Evolutionary conservation across 306 rosid species (phyloP).

Genomic region (Ochetophila trinervis): DNA sequence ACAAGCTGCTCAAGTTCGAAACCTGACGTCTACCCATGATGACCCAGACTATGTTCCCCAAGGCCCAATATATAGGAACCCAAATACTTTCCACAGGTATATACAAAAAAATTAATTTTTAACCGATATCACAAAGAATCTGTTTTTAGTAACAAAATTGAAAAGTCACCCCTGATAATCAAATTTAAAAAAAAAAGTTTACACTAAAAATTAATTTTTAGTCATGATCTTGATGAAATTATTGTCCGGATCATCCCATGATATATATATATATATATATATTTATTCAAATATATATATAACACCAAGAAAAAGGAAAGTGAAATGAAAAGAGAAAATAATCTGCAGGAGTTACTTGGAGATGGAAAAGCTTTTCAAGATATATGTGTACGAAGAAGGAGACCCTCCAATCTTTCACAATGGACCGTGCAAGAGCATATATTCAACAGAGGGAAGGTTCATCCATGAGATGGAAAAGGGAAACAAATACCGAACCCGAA

Average conservation of each 20-base stretch:
- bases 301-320: no score
- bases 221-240: no score
- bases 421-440: conserved; percentile 50
- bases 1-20: conserved; percentile 35
- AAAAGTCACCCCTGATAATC: no score
- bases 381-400: conserved; percentile 42
- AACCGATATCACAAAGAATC: no score
- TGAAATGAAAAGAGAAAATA: not conserved
- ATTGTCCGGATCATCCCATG: no score
- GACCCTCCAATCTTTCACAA: conserved; percentile 43
- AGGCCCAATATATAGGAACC: conserved; percentile 41
- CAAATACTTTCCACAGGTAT: conserved; percentile 50
- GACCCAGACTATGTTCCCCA: conserved; percentile 41
- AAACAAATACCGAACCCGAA: conserved; percentile 24
- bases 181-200: no score
- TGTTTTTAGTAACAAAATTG: no score
- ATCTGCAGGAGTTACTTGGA: conserved; percentile 37
- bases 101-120: no score
- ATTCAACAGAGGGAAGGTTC: conserved; percentile 45
- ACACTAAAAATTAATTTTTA: no score
- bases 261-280: not conserved
- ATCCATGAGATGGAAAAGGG: conserved; percentile 43
- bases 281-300: no score
- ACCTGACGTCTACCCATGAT: conserved; percentile 28
- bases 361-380: conserved; percentile 42